Evolutionary conservation across 2,329 filamentous ascomycete species (phyloP), one percentile per base, ranked within the genome.

Genomic region (Rhexocercosporidium sp.): DNA sequence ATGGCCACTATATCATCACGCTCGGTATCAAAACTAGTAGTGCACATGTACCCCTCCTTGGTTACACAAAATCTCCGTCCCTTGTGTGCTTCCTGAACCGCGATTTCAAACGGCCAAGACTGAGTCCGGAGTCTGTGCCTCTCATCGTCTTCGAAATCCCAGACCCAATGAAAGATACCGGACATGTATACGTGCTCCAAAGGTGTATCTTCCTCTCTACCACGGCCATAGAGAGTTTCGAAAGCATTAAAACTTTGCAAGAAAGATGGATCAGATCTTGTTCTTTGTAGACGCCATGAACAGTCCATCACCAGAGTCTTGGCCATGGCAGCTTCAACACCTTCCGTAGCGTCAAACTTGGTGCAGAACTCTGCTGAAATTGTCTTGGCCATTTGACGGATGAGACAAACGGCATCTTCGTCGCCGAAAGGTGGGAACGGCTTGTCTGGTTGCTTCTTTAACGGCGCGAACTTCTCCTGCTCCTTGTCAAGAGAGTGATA

Each of bases 61-160:
- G 64, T 61, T 2, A 53, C 25, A 34, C 64, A 66, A 18, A 66
- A 66, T 46, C 64, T 66, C 2, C 56, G 25, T 18, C 59, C 57
- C 20, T 56, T 54, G 44, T 66, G 57, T 11, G 54, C 53, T 51
- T 59, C 54, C 22, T 65, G 27, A 22, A 59, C 25, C 1, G 62
- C 53, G 39, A 59, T 44, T 37, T 59, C 41, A 25, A 41, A 59
- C 12, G 53, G 54, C 54, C 62, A 65, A 8, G 62, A 65, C n/a
- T 41, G 25, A 25, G 20, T 31, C 29, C 31, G 18, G 44, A 59
- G 12, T 39, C 20, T n/a, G 12, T 49, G 44, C 51, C 53, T 39
- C 16, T 65, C 62, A 11, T 41, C 6, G 1, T 37, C 41, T 27
- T 29, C 25, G 16, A 65, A 39, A 25, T 47, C 54, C n/a, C 62